Conservation (phyloP, 1,284 basidiomycete species). For the Schizophyllum amplum region DNA sequence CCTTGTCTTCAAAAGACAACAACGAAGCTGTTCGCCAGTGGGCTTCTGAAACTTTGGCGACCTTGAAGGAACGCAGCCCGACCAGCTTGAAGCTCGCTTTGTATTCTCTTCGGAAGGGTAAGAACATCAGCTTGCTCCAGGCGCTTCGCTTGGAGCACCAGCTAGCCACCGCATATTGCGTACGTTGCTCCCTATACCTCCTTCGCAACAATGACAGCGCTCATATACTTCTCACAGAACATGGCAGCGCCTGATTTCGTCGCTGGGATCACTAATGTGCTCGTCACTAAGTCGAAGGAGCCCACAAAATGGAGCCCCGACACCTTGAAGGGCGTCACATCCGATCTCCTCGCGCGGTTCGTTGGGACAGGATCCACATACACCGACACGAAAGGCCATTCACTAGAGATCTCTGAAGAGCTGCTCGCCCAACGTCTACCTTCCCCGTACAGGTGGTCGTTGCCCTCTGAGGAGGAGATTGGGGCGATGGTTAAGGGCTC, state of each 20-base stretch:
- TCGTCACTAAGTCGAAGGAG: constrained; percentile 53
- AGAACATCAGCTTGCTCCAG: constrained; percentile 51
- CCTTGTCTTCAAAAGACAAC: constrained; percentile 33
- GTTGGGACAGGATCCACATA: constrained; percentile 46
- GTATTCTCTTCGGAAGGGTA: constrained; percentile 66
- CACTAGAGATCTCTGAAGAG: constrained; percentile 35
- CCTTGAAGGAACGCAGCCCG: constrained; percentile 70
- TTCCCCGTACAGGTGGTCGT: constrained; percentile 46
- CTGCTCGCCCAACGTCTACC: constrained; percentile 20
- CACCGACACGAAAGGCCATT: constrained; percentile 28
- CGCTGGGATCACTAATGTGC: constrained; percentile 69
- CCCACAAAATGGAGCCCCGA: constrained; percentile 64
- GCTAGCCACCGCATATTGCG: constrained; percentile 76
- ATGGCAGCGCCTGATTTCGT: constrained; percentile 77
- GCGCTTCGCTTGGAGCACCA: constrained; percentile 77
- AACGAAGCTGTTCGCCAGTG: constrained; percentile 48
- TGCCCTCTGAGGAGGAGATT: constrained; percentile 67
- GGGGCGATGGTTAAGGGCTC: constrained; percentile 50
- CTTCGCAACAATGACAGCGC: constrained; percentile 12
- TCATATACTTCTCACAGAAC: constrained; percentile 33
- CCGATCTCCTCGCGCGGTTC: constrained; percentile 50
- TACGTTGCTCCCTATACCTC: constrained; percentile 28
- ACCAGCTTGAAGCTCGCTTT: constrained; percentile 87
- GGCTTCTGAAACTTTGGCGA: constrained; percentile 63
- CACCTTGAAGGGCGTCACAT: constrained; percentile 47